Evolutionary conservation across 1,284 basidiomycete species (phyloP).

Genomic region (Thecaphora thlaspeos): DNA sequence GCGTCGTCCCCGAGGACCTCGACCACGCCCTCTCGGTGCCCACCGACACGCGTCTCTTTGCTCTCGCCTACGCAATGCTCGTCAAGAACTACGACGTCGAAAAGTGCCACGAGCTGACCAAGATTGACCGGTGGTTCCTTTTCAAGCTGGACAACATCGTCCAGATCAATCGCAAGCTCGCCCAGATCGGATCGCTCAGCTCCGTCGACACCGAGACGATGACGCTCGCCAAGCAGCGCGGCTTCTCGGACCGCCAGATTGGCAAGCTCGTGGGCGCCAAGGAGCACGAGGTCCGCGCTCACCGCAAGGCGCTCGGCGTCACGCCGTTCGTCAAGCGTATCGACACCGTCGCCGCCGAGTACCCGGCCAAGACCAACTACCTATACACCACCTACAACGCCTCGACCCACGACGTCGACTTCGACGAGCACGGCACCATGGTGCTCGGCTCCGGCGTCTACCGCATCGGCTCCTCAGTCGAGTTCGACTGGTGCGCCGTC

Average conservation of each 20-base stretch:
- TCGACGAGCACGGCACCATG: conserved; percentile 96
- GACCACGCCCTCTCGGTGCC: conserved; percentile 72
- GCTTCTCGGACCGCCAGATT: conserved; percentile 92
- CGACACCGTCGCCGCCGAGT: conserved; percentile 97
- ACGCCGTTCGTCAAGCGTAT: conserved; percentile 99
- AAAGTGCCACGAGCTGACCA: conserved; percentile 85
- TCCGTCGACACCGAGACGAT: conserved; percentile 61
- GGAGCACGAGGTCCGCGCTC: conserved; percentile 76
- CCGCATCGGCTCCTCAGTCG: conserved; percentile 95
- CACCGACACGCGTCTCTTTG: conserved; percentile 91
- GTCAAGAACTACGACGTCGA: conserved; percentile 88
- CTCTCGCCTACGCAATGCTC: conserved; percentile 95
- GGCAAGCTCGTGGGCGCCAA: conserved; percentile 68
- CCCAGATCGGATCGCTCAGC: conserved; percentile 63
- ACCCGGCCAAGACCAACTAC: conserved; percentile 98
- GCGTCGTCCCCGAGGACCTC: conserved; percentile 77
- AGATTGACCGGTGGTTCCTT: conserved; percentile 97
- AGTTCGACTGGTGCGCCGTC: conserved; percentile 99
- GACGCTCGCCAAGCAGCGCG: conserved; percentile 55
- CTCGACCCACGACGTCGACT: conserved; percentile 89
- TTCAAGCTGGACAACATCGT: conserved; percentile 99
- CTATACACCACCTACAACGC: conserved; percentile 99
- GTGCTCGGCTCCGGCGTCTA: conserved; percentile 99
- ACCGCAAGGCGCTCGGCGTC: conserved; percentile 81
- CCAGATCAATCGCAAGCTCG: conserved; percentile 49